Conservation (phyloP, 176 grass and related monocot species). For the Aegilops bicornis region DNA sequence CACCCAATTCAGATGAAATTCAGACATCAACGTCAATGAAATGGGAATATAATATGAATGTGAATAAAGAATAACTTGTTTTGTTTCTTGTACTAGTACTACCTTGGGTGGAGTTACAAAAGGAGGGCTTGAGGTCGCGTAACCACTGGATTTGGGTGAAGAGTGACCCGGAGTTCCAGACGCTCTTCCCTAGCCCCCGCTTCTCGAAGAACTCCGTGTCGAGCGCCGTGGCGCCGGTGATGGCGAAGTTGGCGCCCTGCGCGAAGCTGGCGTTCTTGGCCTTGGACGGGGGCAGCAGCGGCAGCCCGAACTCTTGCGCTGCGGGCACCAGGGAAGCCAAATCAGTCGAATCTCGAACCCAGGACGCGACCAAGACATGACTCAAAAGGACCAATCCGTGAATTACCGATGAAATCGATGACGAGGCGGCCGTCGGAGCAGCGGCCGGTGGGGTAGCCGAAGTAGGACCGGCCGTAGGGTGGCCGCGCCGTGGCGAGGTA, state of each 20-base stretch:
- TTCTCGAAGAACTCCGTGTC: conserved; percentile 69
- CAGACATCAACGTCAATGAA: conserved; percentile 9
- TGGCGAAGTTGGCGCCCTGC: conserved; percentile 81
- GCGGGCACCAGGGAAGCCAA: not conserved
- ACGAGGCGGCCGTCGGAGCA: conserved; percentile 72
- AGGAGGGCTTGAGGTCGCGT: conserved; percentile 64
- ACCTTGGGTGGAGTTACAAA: conserved; percentile 58
- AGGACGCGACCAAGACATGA: not conserved
- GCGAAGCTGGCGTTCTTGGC: conserved; percentile 64
- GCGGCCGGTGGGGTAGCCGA: conserved; percentile 57
- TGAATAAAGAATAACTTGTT: not conserved
- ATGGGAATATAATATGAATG: not conserved
- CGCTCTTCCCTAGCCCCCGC: conserved; percentile 47
- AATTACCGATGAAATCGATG: conserved; percentile 66
- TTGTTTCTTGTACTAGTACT: not conserved
- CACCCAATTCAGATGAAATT: not conserved
- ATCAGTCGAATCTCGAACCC: not conserved
- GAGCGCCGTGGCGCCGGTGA: conserved; percentile 80
- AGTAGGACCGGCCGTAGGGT: conserved; percentile 53
- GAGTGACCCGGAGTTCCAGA: conserved; percentile 78
- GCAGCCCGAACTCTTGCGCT: conserved; percentile 74
- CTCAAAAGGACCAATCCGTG: not conserved
- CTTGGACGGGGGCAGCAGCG: conserved; percentile 72
- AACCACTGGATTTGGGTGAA: conserved; percentile 91
- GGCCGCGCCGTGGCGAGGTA: conserved; percentile 52